Percentiles rank a stretch among this genome's conserved stretches.
These are phyloP conservation scores for Tothia fuscella DNA, from an alignment of 2,329 filamentous ascomycete species.

Conservation along the genomic window DNA sequence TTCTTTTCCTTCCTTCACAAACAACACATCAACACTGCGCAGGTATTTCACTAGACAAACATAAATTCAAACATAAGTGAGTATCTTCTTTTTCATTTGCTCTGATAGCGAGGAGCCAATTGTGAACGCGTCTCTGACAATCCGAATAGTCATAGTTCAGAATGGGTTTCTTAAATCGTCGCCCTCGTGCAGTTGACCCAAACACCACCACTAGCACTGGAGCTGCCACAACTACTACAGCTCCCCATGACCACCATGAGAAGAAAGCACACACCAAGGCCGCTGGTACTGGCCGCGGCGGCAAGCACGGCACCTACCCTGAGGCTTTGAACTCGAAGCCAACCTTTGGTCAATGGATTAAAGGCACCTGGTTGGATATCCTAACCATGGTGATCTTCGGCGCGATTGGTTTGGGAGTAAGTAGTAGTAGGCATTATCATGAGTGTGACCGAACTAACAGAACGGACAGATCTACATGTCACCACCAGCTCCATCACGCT, in stretches of 20 bases:
- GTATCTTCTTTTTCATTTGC: too few species aligned
- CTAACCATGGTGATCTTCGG: slow-evolving; percentile 56
- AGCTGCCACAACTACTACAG: not conserved
- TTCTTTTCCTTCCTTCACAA: too few species aligned
- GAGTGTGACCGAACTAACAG: not conserved
- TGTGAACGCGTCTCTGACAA: too few species aligned
- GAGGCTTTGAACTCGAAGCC: slow-evolving; percentile 40
- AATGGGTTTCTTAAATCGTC: slow-evolving; percentile 8
- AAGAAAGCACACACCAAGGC: slow-evolving; percentile 1
- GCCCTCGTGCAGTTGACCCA: not conserved
- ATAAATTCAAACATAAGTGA: too few species aligned
- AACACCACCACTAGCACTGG: slow-evolving; percentile 7
- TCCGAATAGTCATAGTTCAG: not conserved
- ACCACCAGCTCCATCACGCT: slow-evolving; percentile 53
- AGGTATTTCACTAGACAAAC: too few species aligned
- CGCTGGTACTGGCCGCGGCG: slow-evolving; percentile 4
- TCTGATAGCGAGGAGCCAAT: too few species aligned
- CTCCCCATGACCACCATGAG: not conserved
- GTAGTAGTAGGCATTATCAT: slow-evolving; percentile 18
- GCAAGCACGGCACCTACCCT: slow-evolving; percentile 6
- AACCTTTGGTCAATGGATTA: slow-evolving; percentile 58
- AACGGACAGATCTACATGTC: slow-evolving; percentile 46
- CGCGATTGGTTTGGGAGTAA: slow-evolving; percentile 53
- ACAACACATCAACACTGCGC: too few species aligned
- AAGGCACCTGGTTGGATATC: slow-evolving; percentile 54